Conservation (phyloP, 1,139 yeast genomes). For the Yamadazyma dendronema region DNA sequence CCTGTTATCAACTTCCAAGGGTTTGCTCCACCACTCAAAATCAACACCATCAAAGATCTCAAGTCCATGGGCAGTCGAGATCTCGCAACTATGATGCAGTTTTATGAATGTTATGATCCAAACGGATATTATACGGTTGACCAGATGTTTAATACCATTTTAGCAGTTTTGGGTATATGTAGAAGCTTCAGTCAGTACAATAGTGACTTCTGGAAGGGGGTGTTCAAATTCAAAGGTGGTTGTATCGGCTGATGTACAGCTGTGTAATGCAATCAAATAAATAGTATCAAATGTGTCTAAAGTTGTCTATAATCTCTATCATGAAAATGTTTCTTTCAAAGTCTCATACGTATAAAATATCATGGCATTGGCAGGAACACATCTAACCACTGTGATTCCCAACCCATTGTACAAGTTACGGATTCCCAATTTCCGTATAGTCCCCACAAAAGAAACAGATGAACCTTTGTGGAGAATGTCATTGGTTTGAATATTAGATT, state of each 20-base stretch:
- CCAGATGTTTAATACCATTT: too few relatives aligned
- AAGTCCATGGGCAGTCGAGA: neutral
- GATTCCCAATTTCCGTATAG: slow-evolving; percentile 41
- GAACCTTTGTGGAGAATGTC: slow-evolving; percentile 20
- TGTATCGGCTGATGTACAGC: neutral
- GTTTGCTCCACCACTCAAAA: neutral
- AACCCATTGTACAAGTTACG: slow-evolving; percentile 79
- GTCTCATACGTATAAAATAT: slow-evolving; percentile 80
- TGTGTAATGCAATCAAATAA: neutral
- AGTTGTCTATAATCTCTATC: neutral
- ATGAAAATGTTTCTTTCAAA: slow-evolving; percentile 39
- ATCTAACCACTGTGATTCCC: slow-evolving; percentile 76
- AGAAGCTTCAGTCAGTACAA: neutral
- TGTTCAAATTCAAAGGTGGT: neutral
- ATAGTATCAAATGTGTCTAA: neutral
- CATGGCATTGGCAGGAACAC: slow-evolving; percentile 87
- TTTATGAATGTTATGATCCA: too few relatives aligned
- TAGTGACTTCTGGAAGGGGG: neutral
- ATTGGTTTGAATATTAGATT: slow-evolving; percentile 80
- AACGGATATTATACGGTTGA: too few relatives aligned
- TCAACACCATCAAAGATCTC: neutral
- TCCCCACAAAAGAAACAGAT: slow-evolving; percentile 28
- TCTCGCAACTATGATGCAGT: neutral
- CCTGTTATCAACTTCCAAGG: neutral
- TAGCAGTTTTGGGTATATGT: neutral